Evolutionary conservation across 768 basidiomycete genomes (phyloP), one percentile per base, ranked within the genome.

Genomic region (Pseudohyphozyma bogoriensis): DNA sequence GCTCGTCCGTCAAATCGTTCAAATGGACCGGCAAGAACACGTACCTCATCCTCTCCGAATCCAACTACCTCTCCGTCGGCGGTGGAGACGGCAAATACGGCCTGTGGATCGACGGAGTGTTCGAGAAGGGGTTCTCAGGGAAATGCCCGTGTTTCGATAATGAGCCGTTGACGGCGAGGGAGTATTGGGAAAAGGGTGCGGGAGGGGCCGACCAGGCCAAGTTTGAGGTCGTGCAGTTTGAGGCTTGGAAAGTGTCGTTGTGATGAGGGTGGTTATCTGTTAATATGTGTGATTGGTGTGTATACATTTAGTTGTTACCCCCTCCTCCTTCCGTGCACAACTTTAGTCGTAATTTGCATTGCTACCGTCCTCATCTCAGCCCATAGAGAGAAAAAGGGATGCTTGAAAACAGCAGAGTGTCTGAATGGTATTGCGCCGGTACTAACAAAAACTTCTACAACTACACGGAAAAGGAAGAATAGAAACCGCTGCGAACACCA

Each of bases 201-300:
- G 47, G 52, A 44, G 77, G 76, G 56, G 76, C 78, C n/a, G 68
- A 69, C 32, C 76, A 77, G 10, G 79, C 79, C 12, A 73, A 77
- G n/a, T 97, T 96, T 66, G 89, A 93, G 70, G 89, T 89, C 73
- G 85, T 93, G 0, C 90, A 86, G 18, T 73, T 97, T 56, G 92
- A 96, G 70, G 88, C 91, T 0, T 95, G 92, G 92, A 85, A 81
- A 6, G 76, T 90, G 45, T 84, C 45, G 24, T 11, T 46, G 26
- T 46, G 24, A 24, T n/a, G 15, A 26, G 24, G 24, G 24, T 26
- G 44, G 37, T 37, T n/a, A n/a, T n/a, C n/a, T n/a, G n/a, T n/a
- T n/a, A n/a, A n/a, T n/a, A n/a, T n/a, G n/a, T n/a, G n/a, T n/a
- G n/a, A n/a, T n/a, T n/a, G n/a, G n/a, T n/a, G n/a, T n/a, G n/a